Evolutionary conservation across 257 asterid species (phyloP), one percentile per base, ranked within the genome.

Genomic region (Solanum paucissectum): DNA sequence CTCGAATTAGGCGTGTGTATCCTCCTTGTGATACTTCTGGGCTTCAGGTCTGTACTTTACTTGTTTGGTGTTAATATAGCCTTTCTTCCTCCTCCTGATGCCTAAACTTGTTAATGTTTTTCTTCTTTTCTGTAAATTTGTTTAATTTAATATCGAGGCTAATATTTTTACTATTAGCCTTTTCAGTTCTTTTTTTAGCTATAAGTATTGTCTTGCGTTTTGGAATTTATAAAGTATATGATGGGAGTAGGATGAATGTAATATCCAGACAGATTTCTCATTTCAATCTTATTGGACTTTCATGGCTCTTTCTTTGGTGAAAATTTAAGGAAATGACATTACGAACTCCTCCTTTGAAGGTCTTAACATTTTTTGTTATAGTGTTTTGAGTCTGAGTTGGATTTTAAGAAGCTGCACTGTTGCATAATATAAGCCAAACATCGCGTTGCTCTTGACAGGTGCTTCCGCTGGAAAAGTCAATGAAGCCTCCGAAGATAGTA

Each of bases 11-110:
- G 92, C 92, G 93, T 77, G 95, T 96, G 58, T 96, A 95, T 90
- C 99, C 99, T 93, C 99, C 99, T 69, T 97, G 99, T 90, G 98
- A 97, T 88, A 94, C 98, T 86, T 95, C 95, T 77, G 92, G 95
- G 83, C 98, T 97, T 87, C 99, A 95, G 98, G 98, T 96, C 72
- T 81, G 91, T 82, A 37, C 73, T 79, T 38, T 25, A 33, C 86
- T 38, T 74, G 42, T 75, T 86, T 83, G 32, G 87, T 85, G 62
- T 37, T 66, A 76, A 33, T 71, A 34, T 33, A 52, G 25, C 34
- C 84, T 71, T 73, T 49, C 44, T 27, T 36, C 82, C 60, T 85
- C 27, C 74, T 73, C 60, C 11, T 52, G 49, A 23, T 74, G n/a
- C 46, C 71, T 86, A 71, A 77, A 18, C 73, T 86, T 86, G 33